Percentiles rank a stretch among this genome's conserved stretches.
Conservation (phyloP, 176 grass and related monocot genomes). For the Coix lacrymajobi region DNA sequence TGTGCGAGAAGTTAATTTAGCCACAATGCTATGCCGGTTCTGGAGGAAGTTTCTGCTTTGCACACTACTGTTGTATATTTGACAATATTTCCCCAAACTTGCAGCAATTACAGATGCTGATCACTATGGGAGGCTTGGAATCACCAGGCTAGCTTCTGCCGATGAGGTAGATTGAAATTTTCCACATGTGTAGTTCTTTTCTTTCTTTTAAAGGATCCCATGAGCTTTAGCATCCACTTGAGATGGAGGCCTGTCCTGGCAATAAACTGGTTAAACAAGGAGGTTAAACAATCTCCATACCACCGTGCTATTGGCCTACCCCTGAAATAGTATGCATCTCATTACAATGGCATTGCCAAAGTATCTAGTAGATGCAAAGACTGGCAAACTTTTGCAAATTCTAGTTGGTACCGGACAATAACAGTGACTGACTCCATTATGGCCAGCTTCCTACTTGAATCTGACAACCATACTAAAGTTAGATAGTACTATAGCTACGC, state of each 20-base stretch:
- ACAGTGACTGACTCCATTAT: background rate
- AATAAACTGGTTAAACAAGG: background rate
- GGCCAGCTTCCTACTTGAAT: background rate
- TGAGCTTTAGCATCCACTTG: background rate
- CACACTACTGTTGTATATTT: background rate
- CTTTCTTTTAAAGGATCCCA: background rate
- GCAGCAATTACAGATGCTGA: conserved; percentile 88
- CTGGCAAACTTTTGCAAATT: background rate
- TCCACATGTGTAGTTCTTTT: background rate
- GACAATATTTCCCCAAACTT: conserved; percentile 12
- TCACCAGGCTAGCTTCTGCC: conserved; percentile 49
- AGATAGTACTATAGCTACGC: background rate
- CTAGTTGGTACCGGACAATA: background rate
- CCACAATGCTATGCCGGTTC: background rate
- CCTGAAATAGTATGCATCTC: background rate
- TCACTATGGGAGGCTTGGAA: conserved; percentile 83
- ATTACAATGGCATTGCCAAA: background rate
- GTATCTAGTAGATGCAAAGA: background rate
- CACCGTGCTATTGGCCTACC: background rate
- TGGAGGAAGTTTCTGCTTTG: background rate
- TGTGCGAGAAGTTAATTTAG: no score
- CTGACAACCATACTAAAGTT: background rate
- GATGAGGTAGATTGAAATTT: conserved; percentile 42
- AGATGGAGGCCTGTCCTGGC: background rate
- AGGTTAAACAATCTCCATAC: background rate